Conservation (phyloP, 1,284 basidiomycete genomes). For the Erythrobasidium hasegawianum region DNA sequence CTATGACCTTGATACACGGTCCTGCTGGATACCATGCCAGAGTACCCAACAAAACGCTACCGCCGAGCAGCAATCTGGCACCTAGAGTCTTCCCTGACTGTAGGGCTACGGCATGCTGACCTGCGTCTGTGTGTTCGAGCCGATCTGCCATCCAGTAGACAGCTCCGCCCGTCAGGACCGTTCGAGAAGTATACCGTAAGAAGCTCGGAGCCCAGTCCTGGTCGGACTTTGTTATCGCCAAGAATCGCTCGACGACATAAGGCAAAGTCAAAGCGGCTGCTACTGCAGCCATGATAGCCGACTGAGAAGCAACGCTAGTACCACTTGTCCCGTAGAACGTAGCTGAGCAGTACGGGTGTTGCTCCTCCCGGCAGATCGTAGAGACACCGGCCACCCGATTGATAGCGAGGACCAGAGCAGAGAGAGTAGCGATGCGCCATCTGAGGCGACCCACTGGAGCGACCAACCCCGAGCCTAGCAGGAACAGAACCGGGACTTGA, state of each 20-base stretch:
- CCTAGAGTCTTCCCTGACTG: slow-evolving; percentile 60
- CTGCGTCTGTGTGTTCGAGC: slow-evolving; percentile 11
- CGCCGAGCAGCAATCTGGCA: slow-evolving; percentile 59
- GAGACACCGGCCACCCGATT: slow-evolving; percentile 68
- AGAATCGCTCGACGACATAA: slow-evolving; percentile 57
- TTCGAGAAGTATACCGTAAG: slow-evolving; percentile 60
- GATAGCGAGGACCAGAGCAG: slow-evolving; percentile 63
- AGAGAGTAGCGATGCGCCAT: slow-evolving; percentile 69
- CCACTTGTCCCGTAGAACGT: slow-evolving; percentile 75
- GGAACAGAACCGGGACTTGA: slow-evolving; percentile 58
- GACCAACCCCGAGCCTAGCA: slow-evolving; percentile 52
- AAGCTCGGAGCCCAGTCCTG: slow-evolving; percentile 65
- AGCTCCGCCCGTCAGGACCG: slow-evolving; percentile 58
- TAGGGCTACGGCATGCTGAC: slow-evolving; percentile 34
- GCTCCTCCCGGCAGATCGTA: slow-evolving; percentile 91
- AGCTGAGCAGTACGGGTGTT: slow-evolving; percentile 75
- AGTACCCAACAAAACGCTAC: slow-evolving; percentile 57
- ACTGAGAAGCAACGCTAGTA: slow-evolving; percentile 52
- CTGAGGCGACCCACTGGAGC: slow-evolving; percentile 67
- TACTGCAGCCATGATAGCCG: slow-evolving; percentile 57
- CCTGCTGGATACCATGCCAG: slow-evolving; percentile 67
- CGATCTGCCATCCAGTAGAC: slow-evolving; percentile 71
- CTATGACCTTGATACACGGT: slow-evolving; percentile 64
- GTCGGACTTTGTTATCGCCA: slow-evolving; percentile 68
- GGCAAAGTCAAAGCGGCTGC: slow-evolving; percentile 63